Conservation (phyloP, 331 rosid species). For the Acacia pycnantha region DNA sequence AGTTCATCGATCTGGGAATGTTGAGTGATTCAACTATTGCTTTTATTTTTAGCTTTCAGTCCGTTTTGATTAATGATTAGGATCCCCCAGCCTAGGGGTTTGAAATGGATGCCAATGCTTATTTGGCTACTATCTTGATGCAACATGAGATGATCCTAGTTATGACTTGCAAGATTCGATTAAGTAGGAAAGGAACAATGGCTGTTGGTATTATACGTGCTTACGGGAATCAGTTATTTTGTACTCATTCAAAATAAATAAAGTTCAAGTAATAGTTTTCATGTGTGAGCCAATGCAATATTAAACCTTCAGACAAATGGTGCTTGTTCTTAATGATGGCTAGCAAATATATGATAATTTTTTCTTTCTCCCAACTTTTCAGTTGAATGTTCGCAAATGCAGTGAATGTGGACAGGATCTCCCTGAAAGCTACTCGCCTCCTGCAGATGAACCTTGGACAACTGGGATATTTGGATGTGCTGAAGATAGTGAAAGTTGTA, state of each 20-base stretch:
- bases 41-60: neutral
- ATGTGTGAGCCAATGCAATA: slow-evolving; percentile 6
- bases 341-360: slow-evolving; percentile 7
- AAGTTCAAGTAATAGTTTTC: neutral
- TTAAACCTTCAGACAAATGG: neutral
- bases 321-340: neutral
- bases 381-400: slow-evolving; percentile 83
- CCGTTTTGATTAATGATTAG: neutral
- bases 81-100: neutral
- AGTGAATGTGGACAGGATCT: slow-evolving; percentile 86
- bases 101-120: neutral
- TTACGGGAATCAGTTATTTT: neutral
- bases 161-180: neutral
- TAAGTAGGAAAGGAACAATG: neutral
- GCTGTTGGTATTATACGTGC: neutral
- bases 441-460: slow-evolving; percentile 94
- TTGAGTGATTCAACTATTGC: neutral
- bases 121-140: neutral
- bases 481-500: slow-evolving; percentile 90
- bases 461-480: slow-evolving; percentile 90
- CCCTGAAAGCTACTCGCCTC: slow-evolving; percentile 95
- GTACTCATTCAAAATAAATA: neutral
- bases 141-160: slow-evolving; percentile 6
- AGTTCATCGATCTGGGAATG: neutral
- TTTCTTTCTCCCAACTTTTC: slow-evolving; percentile 12